These are phyloP conservation scores for Cystofilobasidium ferigula DNA, from an alignment of 768 basidiomycete species.

Conservation along the genomic window DNA sequence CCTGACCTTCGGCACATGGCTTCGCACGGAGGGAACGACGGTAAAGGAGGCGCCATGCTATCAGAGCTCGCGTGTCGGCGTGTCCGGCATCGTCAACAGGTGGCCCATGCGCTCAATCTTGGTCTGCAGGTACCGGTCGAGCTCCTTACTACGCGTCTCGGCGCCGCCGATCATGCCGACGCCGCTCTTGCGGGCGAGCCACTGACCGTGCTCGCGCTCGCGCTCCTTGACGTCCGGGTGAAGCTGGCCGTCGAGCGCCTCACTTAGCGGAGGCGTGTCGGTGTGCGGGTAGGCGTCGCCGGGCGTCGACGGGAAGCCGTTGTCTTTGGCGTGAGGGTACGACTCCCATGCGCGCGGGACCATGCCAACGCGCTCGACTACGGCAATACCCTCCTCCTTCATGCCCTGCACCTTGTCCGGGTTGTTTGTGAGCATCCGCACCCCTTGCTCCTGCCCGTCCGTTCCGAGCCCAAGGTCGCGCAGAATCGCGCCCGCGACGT, in stretches of 20 bases:
- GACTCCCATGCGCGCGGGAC: slow-evolving; percentile 75
- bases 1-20: too few relatives aligned
- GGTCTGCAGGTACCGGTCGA: slow-evolving; percentile 89
- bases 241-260: slow-evolving; percentile 28
- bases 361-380: slow-evolving; percentile 84
- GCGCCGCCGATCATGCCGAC: slow-evolving; percentile 73
- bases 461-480: slow-evolving; percentile 69
- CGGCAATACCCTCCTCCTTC: slow-evolving; percentile 64
- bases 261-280: slow-evolving; percentile 12
- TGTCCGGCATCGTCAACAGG: slow-evolving; percentile 50
- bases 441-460: slow-evolving; percentile 41
- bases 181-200: slow-evolving; percentile 47
- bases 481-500: slow-evolving; percentile 78
- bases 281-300: slow-evolving; percentile 14
- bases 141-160: slow-evolving; percentile 64
- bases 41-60: not conserved
- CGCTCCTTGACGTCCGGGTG: slow-evolving; percentile 25
- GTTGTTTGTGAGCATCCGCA: slow-evolving; percentile 82
- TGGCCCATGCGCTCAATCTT: slow-evolving; percentile 98
- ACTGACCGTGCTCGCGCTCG: slow-evolving; percentile 29
- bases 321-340: slow-evolving; percentile 13
- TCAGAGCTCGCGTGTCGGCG: not conserved
- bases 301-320: slow-evolving; percentile 21
- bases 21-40: too few relatives aligned
- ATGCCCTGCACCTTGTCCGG: slow-evolving; percentile 90